phyloP scores from a whole-genome alignment of 306 rosid species.

The Vigna radiata region DNA sequence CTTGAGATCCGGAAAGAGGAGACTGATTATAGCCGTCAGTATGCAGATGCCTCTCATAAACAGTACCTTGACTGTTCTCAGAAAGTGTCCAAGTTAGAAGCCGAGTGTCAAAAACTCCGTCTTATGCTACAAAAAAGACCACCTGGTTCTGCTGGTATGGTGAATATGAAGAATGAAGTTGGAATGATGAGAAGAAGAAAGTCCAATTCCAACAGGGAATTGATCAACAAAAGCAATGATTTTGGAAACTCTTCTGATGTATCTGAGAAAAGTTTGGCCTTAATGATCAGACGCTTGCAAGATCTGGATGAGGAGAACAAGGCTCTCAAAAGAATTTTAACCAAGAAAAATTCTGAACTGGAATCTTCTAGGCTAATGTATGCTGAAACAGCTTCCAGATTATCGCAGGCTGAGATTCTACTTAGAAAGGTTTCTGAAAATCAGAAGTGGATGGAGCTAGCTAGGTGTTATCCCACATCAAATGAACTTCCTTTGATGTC shows the following conservation, averaged over 20 bases:
- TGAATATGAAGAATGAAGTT: constrained; percentile 52
- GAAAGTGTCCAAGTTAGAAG: constrained; percentile 66
- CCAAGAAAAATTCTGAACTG: constrained; percentile 55
- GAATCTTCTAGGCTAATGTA: constrained; percentile 61
- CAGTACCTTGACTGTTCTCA: constrained; percentile 61
- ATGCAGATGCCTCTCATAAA: constrained; percentile 65
- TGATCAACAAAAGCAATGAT: constrained; percentile 48
- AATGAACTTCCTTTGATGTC: constrained; percentile 54
- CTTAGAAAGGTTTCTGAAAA: constrained; percentile 55
- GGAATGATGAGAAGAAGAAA: constrained; percentile 59
- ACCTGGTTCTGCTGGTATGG: constrained; percentile 48
- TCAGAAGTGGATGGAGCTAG: constrained; percentile 56
- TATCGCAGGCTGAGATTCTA: constrained; percentile 61
- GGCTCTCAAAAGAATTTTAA: constrained; percentile 64
- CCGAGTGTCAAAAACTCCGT: constrained; percentile 75
- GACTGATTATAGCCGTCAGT: constrained; percentile 61
- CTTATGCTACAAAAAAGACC: constrained; percentile 52
- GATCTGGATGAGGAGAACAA: constrained; percentile 78
- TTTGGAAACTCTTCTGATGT: constrained; percentile 53
- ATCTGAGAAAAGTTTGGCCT: constrained; percentile 45
- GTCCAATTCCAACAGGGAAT: constrained; percentile 55
- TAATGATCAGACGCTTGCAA: constrained; percentile 61
- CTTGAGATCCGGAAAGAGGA: constrained; percentile 74
- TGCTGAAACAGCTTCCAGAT: constrained; percentile 65
- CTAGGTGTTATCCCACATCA: constrained; percentile 47